Evolutionary conservation across 306 rosid species (phyloP), one percentile per base, ranked within the genome.

Genomic region (Trifolium pratense): DNA sequence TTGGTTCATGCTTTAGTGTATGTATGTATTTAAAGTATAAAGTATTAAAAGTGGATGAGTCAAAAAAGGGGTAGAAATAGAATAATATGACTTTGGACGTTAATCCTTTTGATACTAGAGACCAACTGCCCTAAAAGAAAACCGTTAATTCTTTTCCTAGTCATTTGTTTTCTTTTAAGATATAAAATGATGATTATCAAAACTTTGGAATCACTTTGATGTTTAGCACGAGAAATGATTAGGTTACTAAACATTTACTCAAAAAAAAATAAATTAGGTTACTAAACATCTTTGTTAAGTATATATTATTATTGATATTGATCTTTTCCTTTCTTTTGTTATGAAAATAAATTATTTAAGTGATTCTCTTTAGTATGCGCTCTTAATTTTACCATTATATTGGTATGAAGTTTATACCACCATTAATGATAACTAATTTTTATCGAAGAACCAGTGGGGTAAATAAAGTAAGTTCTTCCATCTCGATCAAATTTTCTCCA

Each of bases 121-220:
- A 62, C 56, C 59, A 88, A 90, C 91, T 66, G 89, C 83, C 94
- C 51, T 42, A 82, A 86, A 89, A 89, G 91, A 86, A 84, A 77
- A 78, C 81, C 78, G 91, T 82, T 89, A 84, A 48, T 71, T 83
- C 68, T 80, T 86, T 75, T 87, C 21, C 39, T 21, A 69, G 46
- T 81, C 71, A 49, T 63, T 74, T 66, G 39, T 79, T 81, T 77
- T 76, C 73, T 74, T 32, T 81, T 51, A 12, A 40, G 55, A 78
- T 71, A 74, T 23, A 52, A 46, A 18, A 52, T 20, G 14, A 46
- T 56, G 14, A 46, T 56, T 66, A 60, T 43, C 56, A 71, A 29
- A 29, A 83, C 84, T 83, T 88, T 79, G 73, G 78, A 75, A 71
- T 79, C 71, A 58, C 81, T 84, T 83, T 79, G 82, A 76, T 82